These are phyloP conservation scores for Suhomyces ambrosiae DNA, from an alignment of 1,139 yeast species.

Conservation along the genomic window DNA sequence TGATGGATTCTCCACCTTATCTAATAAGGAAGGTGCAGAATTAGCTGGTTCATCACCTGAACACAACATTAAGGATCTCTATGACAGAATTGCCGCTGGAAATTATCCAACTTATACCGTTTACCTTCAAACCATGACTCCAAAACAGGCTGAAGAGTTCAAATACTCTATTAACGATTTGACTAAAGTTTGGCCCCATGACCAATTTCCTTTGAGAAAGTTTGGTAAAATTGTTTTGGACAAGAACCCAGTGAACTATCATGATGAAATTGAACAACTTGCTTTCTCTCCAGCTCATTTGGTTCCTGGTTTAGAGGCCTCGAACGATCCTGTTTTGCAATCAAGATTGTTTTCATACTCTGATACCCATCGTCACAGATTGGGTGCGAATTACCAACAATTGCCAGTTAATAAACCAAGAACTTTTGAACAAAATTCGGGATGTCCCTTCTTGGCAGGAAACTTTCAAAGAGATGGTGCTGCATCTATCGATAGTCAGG, in stretches of 20 bases:
- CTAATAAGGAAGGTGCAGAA: conserved; percentile 58
- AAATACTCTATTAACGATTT: conserved; percentile 69
- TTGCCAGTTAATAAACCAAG: conserved; percentile 31
- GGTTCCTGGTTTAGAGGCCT: conserved; percentile 60
- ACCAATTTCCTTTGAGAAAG: conserved; percentile 57
- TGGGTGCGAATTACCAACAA: conserved; percentile 35
- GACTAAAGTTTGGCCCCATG: conserved; percentile 66
- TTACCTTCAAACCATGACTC: conserved; percentile 69
- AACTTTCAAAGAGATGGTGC: conserved; percentile 47
- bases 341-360: conserved; percentile 60
- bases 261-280: conserved; percentile 61
- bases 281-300: conserved; percentile 63
- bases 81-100: conserved; percentile 61
- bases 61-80: conserved; percentile 63
- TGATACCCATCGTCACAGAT: conserved; percentile 64
- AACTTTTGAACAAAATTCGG: conserved; percentile 18
- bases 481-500: conserved; percentile 24
- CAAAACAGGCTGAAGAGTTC: conserved; percentile 59
- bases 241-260: conserved; percentile 58
- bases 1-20: conserved; percentile 60
- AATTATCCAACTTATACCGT: conserved; percentile 65
- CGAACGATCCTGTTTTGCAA: conserved; percentile 63
- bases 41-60: conserved; percentile 67
- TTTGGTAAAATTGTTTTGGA: conserved; percentile 57
- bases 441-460: conserved; percentile 38